Evolutionary conservation across 768 basidiomycete genomes (phyloP), one percentile per base, ranked within the genome.

Genomic region (Serendipita sp.): DNA sequence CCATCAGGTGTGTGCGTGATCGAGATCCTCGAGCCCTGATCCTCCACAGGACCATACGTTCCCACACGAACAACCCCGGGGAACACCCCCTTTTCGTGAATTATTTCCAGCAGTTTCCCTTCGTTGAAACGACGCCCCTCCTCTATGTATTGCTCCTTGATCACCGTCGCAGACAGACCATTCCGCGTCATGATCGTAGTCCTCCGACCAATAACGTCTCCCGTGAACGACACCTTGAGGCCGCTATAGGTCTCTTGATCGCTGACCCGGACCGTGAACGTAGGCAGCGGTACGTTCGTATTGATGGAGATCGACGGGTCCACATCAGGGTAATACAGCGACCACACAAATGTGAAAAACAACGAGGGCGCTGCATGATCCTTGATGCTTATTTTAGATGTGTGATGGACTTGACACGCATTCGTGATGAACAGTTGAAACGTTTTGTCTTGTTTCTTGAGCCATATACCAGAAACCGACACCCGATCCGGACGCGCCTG

Each of bases 61-160:
- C 11, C 32, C 13, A 15, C 13, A 15, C 30, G 15, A 11, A 54
- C 52, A 28, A 54, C 10, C 11, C 52, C 52, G 11, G 52, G 52
- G 32, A 54, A 54, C 10, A 13, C 15, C 16, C 52, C 52, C 16
- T 32, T 54, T 13, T 11, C 30, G 30, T 54, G 52, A 30, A 54
- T 54, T 13, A 16, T 54, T 2, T 54, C 32, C 52, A 54, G 32
- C 11, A 54, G 16, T 11, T 15, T 1, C 32, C 52, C 52, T 32
- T 54, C 52, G 28, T n/a, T 13, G 32, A 54, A 54, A n/a, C 13
- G 13, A 11, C 52, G 52, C 16, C 23, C 30, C 1, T 32, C 32
- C 13, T 54, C 52, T 15, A 54, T 15, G 52, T 54, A 54, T 54
- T 54, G 52, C 52, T 54, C 52, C 52, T 54, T 54, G 30, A 54